Evolutionary conservation across 257 asterid species (phyloP), one percentile per base, ranked within the genome.

Genomic region (Plantago ovata): DNA sequence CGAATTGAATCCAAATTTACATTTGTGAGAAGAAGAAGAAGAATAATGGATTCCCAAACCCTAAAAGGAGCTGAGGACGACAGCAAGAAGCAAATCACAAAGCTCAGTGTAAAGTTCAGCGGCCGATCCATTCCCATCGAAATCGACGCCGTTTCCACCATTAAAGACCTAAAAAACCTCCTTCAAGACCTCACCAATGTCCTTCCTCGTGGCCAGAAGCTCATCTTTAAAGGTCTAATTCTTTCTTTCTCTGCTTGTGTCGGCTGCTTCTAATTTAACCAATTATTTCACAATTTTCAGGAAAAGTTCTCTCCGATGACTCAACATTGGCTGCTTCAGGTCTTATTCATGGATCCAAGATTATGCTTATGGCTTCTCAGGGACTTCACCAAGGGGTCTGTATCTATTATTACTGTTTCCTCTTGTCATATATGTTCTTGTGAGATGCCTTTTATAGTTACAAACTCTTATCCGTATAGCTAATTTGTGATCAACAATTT

Each of bases 171-270:
- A 58, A 92, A 92, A 65, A 61, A 71, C 54, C 66, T 66, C 32
- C 93, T 88, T 64, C 95, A 80, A 67, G 68, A 77, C 63, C 83
- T 84, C 68, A 92, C 98, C 64, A 69, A 92, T 77, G 98, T 88
- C 67, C 96, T 92, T 55, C 74, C 86, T 64, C 96, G 98, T 45
- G 95, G 96, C 75, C 96, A 92, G 49, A 92, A 88, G 71, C 95
- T 92, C 78, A 88, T 92, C 16, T 88, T 42, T 73, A 92, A 84
- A 82, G 95, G 96, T 81, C 6, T 56, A n/a, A n/a, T 20, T 20
- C 54, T 50, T 3, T 10, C 28, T 49, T 18, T 14, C 23, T 7
- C 58, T 12, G 16, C 12, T 62, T 33, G 44, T 23, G 48, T 57
- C 28, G 5, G 38, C 60, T 48, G 2, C 16, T 56, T 28, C 39